Base-by-base conservation (phyloP, 345 rosid genomes). In the Pelargonium nanum region DNA sequence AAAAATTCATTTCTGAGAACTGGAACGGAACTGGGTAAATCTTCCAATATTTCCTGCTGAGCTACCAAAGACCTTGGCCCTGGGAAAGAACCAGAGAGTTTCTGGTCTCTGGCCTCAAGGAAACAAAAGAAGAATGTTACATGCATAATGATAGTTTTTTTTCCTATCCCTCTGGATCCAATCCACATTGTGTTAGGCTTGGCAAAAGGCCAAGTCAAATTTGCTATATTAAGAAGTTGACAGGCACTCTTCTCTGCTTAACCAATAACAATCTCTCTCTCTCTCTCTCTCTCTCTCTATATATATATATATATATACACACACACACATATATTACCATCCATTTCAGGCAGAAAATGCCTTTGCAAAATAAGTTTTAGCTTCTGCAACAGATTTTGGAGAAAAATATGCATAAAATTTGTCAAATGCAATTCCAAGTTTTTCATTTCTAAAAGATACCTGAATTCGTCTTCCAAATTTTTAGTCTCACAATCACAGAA, bases 71-170 rank as follows among this genome's bases (percentile, higher is more conserved):
- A 26, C 45, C 26, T 52, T 51, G 34, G 23, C 52, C 74, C 68
- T 65, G 48, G 64, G 71, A 76, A 69, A 79, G 73, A 66, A 70
- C 81, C 80, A 74, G 73, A 73, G 59, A n/a, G 10, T 5, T 21
- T 62, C 26, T 4, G 44, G 64, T 68, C 48, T 63, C 69, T 69
- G 85, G 81, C 75, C 61, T 71, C 70, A 53, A 65, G 67, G 68
- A 48, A 66, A 57, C 24, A 60, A 57, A 60, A 59, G 64, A 62
- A 16, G 26, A 23, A 17, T 40, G 10, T 3, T 40, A 40, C 48
- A 40, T 40, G 48, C 15, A 40, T 40, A 12, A 40, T 40, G 48
- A 9, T 40, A 2, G 48, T 40, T 40, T 40, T 40, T 40, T 40
- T 40, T 40, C 48, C 13, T 9, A 15, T 40, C 0, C 48, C 48